Evolutionary conservation across 441 rosid genomes (phyloP), one percentile per base, ranked within the genome.

Genomic region (Corymbia citriodora): DNA sequence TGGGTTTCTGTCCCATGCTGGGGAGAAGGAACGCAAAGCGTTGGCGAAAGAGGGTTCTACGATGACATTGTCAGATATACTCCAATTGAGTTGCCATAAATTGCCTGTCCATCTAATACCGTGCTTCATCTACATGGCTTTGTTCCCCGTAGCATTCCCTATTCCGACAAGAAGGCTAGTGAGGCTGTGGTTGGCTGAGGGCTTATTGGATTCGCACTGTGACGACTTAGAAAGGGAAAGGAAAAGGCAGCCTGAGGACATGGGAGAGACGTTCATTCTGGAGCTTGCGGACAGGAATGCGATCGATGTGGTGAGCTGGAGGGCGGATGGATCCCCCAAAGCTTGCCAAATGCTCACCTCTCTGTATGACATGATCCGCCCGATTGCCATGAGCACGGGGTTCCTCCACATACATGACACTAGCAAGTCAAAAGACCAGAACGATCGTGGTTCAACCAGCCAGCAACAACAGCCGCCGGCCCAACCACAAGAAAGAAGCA

Each of bases 21-120:
- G 15, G 25, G n/a, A 59, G n/a, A 14, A 25, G 0, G 15, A 59
- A 59, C 7, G 7, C 0, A 1, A 3, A 5, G 0, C 0, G 0
- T 4, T 4, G 65, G 65, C 1, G 3, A 10, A 10, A 59, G n/a
- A 25, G 65, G n/a, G 15, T 59, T 59, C n/a, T 4, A 59, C 0
- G 54, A 52, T 9, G 54, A 1, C 54, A 52, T 52, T 52, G 65
- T 25, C 3, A 5, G n/a, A 59, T 59, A 25, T 59, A 25, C 65
- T 59, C 10, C n/a, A 10, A 59, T 5, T 10, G n/a, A 59, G 65
- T 59, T 59, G 5, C 7, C n/a, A 11, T 10, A 25, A 10, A 59
- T 25, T 59, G 15, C 15, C 7, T 0, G 65, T 2, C 65, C 0
- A 25, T 59, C 7, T 59, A 25, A 59, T 10, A 25, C 15, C n/a